Base-by-base conservation (phyloP, 805 yeast species). In the Saturnispora serradocipensis region DNA sequence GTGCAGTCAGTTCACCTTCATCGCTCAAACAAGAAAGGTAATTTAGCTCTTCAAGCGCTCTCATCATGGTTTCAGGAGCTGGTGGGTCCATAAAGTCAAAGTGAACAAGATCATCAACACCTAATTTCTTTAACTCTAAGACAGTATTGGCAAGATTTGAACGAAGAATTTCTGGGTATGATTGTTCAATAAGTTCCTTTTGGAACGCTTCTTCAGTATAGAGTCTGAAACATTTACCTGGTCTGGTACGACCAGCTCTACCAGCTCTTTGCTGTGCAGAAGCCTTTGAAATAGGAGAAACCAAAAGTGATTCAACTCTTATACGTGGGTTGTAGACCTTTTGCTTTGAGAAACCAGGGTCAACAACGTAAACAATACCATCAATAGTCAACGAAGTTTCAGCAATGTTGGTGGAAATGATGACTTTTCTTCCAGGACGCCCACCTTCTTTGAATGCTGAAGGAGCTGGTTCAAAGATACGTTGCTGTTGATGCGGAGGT, bases 71-170 rank as follows among this genome's bases (percentile, higher is more conserved):
- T 69, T 91, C 99, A 9, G 99, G 99, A 2, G 98, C 98, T 13
- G 99, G 99, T 7, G 99, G 98, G 65, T 91, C 99, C 96, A 91
- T 91, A 65, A 93, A 91, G 67, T 93, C 99, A 64, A 91, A 91
- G 70, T 91, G 98, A 39, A 93, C 99, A 62, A 91, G 78, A 70
- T 91, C 98, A 65, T 93, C 96, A 57, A 91, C 78, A 13, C 98
- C 98, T 57, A 93, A 77, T 69, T 93, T 93, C 67, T 93, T 93
- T 68, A 91, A 75, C 66, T 93, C 96, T 56, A 91, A 72, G 35
- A 91, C 98, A 0, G 97, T 93, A 24, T 89, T 84, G 5, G 97
- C 84, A 63, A 91, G 76, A 69, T 91, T 91, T 54, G 91, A 84
- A 64, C 98, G 76, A 65, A 93, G 74, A 67, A 91, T 90, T 70